Base-by-base conservation (phyloP, 352 stramenopile genomes). In the Halophytophthora batemanensis region DNA sequence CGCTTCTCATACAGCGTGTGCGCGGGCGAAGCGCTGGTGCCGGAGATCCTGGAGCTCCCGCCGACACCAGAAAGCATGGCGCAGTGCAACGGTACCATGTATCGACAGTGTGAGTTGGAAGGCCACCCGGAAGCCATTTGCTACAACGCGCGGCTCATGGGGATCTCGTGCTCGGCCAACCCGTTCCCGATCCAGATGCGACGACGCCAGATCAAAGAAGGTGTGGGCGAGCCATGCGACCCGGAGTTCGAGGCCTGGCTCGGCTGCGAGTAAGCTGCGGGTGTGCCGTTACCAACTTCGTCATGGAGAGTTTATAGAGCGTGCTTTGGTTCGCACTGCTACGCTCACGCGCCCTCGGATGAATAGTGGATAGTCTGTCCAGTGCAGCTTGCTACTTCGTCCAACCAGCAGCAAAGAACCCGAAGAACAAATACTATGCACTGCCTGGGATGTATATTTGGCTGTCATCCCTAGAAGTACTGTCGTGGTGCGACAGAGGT, bases 61-160 rank as follows among this genome's bases (percentile, higher is more conserved):
- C 48, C 58, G 6, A 63, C 64, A 1, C 23, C 22, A 6, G 46
- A n/a, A 8, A 56, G 45, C 17, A 64, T 72, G 50, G 41, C 53
- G 7, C 45, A 62, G 11, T 82, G 69, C 58, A 65, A 76, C 35
- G 72, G 72, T 1, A 71, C 53, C 2, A 43, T 79, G 25, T 79
- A 71, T 45, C 58, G 64, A n/a, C 36, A 71, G 41, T 81, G 73
- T 33, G 6, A 15, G 2, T 25, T 61, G 21, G 11, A 43, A 2
- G 48, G 17, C 19, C 53, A 42, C 1, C 33, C 40, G 13, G 45
- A 61, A 37, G 59, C 59, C 1, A 76, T 76, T 57, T 76, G 69
- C 45, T 77, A 63, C 39, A 74, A 69, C 35, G 59, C 56, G 6
- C 28, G 64, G 2, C 29, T 64, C 23, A 71, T 71, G 62, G 62